Evolutionary conservation across 148 eudicot species (phyloP), one percentile per base, ranked within the genome.

Genomic region (Tetragonia tetragonoides): DNA sequence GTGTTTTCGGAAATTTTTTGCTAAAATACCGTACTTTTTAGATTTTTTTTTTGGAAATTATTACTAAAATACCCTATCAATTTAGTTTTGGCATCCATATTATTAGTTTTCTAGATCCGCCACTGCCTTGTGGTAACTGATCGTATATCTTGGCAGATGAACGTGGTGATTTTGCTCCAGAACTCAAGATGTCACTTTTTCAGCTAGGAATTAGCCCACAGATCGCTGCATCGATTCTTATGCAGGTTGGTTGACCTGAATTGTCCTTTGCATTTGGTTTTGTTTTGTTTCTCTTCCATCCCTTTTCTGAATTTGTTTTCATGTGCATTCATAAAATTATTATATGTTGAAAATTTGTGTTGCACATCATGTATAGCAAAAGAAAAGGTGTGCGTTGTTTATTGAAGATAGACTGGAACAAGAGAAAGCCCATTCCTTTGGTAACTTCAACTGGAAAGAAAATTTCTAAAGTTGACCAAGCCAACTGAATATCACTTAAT

Each of bases 201-300:
- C 99, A 95, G 86, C 88, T 95, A 80, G 99, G 99, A 81, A 90
- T 95, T 80, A 91, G 99, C 84, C 99, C 99, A 16, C 99, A 95
- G 82, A 95, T 95, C 67, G 92, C 85, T 70, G 99, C 99, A 77
- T 95, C 99, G 28, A 91, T 95, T 68, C 84, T 95, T 80, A 93
- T 95, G 97, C 97, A 95, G 97, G 99, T 91, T 76, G 51, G 80
- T 61, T 37, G 23, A n/a, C 64, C 51, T 41, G 56, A 72, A 20
- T 72, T 38, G 39, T 61, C 42, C 20, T 56, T 38, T 69, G 65
- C 7, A 44, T 56, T 62, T 20, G 60, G 67, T 56, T 66, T 38
- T 49, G 11, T 57, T 38, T 21, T 41, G 37, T 18, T 57, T 47
- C 10, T 28, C 14, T 24, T 5, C 18, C 63, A 20, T 17, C 40